phyloP scores from a whole-genome alignment of 768 basidiomycete genomes.

The Candolleomyces aberdarensis region DNA sequence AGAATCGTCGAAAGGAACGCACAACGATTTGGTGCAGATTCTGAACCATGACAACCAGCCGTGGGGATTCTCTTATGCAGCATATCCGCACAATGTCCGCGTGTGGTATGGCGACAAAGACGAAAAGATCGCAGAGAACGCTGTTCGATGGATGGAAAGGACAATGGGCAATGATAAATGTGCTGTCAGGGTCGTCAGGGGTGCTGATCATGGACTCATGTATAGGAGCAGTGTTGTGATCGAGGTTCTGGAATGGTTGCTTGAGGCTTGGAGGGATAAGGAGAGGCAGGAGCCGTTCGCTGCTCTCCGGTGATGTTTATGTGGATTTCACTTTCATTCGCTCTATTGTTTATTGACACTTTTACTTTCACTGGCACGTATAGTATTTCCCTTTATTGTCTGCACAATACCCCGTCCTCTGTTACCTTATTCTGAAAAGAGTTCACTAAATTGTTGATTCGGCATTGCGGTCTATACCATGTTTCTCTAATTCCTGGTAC shows the following conservation, averaged over 20 bases:
- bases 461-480: background rate
- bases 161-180: constrained; percentile 76
- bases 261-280: constrained; percentile 49
- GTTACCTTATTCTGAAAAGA: background rate
- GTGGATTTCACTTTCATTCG: background rate
- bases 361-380: background rate
- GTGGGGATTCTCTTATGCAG: constrained; percentile 87
- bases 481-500: constrained; percentile 3
- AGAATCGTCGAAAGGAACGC: constrained; percentile 88
- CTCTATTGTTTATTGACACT: background rate
- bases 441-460: constrained; percentile 7
- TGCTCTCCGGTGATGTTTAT: background rate
- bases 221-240: constrained; percentile 86
- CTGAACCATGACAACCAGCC: constrained; percentile 85
- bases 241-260: constrained; percentile 73
- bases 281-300: constrained; percentile 7
- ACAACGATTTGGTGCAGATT: constrained; percentile 88
- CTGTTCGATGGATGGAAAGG: constrained; percentile 90
- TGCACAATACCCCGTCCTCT: background rate
- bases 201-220: constrained; percentile 93
- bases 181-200: constrained; percentile 75
- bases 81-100: constrained; percentile 71
- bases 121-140: constrained; percentile 89
- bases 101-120: constrained; percentile 95
- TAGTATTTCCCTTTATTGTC: background rate